A percentile compares a stretch with the other conserved stretches of the same genome.
These are phyloP conservation scores for Corylus heterophylla DNA, from an alignment of 306 rosid genomes.

Conservation along the genomic window DNA sequence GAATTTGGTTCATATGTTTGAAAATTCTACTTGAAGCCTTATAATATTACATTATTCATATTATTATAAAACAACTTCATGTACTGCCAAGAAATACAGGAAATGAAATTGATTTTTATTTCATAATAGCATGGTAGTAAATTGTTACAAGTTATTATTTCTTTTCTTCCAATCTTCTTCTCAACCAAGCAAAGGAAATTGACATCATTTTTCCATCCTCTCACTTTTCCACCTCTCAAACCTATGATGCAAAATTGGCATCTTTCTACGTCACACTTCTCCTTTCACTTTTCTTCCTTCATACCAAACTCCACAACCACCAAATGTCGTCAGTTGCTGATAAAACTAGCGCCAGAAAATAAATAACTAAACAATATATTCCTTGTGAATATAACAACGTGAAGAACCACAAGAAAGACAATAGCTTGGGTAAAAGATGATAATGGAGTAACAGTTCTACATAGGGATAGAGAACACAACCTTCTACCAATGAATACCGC, in stretches of 20 bases:
- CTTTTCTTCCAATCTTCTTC: not conserved
- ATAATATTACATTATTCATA: too few species aligned
- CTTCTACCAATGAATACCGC: constrained; percentile 44
- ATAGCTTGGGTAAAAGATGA: not conserved
- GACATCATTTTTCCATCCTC: not conserved
- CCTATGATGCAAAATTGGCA: not conserved
- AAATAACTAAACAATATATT: not conserved
- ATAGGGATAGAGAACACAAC: constrained; percentile 30
- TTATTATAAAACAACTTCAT: too few species aligned
- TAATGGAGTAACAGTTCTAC: constrained; percentile 12
- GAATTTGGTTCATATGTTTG: not conserved
- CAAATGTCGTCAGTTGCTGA: not conserved
- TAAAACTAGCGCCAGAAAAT: not conserved
- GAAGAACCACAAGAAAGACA: constrained; percentile 23
- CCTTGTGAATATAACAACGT: not conserved
- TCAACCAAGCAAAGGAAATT: not conserved
- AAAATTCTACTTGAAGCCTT: not conserved
- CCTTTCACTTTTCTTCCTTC: not conserved
- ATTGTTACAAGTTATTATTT: too few species aligned
- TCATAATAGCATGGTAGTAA: too few species aligned
- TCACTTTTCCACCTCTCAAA: not conserved
- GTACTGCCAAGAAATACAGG: not conserved
- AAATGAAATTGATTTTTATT: too few species aligned
- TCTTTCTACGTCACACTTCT: too few species aligned
- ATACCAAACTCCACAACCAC: not conserved